Base-by-base conservation (phyloP, 306 rosid species). In the Vigna hirtella region DNA sequence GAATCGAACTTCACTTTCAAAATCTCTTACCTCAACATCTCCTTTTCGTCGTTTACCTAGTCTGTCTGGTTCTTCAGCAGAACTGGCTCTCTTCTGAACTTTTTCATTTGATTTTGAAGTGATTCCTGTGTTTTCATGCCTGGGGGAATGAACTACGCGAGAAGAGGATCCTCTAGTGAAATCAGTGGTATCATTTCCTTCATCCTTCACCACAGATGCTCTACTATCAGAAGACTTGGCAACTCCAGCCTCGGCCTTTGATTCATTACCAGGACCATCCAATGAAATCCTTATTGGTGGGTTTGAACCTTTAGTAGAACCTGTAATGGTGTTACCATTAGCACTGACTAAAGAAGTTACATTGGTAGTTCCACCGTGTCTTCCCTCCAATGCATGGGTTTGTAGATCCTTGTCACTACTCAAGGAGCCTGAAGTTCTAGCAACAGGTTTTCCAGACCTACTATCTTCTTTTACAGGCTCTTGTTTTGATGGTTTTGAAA, bases 41-140 rank as follows among this genome's bases (percentile, higher is more conserved):
- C 97, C 99, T 82, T 93, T 95, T 79, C 99, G 80, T 9, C 99
- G 92, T 78, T 95, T 95, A 84, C 89, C 88, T 75, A 85, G 85
- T 85, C 98, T 95, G 78, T 95, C 99, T 26, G 88, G 91, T 57
- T 91, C 99, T 81, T 95, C 99, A 50, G 92, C 91, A 74, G 99
- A 96, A 82, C 97, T 82, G 34, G 88, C 85, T 82, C 99, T 87
- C 87, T 95, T 95, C 81, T 85, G 99, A 82, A 82, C 83, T 85
- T 95, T 95, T 76, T 95, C 99, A 74, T 83, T 84, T 32, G 94
- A 86, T 81, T 89, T 95, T 30, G 90, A 85, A 76, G 86, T 65
- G 18, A 78, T 66, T 51, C 81, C 82, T 36, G 89, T 74, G 69
- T 49, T 89, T 38, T 95, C 98, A 82, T 90, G 88, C 83, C 96